These are phyloP conservation scores for Bocquillonia castaneifolia DNA, from an alignment of 441 rosid species.

Conservation along the genomic window DNA sequence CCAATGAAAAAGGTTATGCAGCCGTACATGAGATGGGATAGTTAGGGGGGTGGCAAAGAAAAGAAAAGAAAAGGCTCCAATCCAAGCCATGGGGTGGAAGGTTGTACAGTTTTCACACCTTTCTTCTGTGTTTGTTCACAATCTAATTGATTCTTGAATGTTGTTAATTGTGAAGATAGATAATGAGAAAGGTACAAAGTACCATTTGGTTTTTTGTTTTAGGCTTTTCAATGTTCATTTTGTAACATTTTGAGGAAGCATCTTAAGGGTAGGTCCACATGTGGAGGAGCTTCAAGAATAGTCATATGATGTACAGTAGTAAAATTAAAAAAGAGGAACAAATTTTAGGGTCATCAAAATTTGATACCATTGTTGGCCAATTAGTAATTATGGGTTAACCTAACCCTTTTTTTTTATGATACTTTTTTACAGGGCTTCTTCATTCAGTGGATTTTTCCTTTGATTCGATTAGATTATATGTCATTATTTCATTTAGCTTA, in stretches of 20 bases:
- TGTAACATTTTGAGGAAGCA: slow-evolving; percentile 16
- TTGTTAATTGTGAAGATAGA: neutral
- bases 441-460: slow-evolving; percentile 16
- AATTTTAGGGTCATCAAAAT: neutral
- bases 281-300: slow-evolving; percentile 12
- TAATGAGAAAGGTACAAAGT: neutral
- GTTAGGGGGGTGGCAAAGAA: neutral
- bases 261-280: slow-evolving; percentile 7
- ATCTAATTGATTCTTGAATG: neutral
- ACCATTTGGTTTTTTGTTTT: neutral
- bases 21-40: slow-evolving; percentile 3
- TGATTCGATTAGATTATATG: slow-evolving; percentile 8
- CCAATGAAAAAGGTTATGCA: neutral
- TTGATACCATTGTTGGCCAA: neutral
- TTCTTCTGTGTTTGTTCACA: neutral
- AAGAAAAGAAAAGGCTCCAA: neutral
- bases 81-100: neutral
- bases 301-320: neutral
- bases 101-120: slow-evolving; percentile 4
- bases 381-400: neutral
- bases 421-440: neutral
- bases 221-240: slow-evolving; percentile 6
- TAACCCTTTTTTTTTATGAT: neutral
- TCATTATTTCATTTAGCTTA: slow-evolving; percentile 1
- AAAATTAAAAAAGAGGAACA: neutral